Evolutionary conservation across 2,329 filamentous ascomycete species (phyloP).

Genomic region (Colletotrichum orbiculare): DNA sequence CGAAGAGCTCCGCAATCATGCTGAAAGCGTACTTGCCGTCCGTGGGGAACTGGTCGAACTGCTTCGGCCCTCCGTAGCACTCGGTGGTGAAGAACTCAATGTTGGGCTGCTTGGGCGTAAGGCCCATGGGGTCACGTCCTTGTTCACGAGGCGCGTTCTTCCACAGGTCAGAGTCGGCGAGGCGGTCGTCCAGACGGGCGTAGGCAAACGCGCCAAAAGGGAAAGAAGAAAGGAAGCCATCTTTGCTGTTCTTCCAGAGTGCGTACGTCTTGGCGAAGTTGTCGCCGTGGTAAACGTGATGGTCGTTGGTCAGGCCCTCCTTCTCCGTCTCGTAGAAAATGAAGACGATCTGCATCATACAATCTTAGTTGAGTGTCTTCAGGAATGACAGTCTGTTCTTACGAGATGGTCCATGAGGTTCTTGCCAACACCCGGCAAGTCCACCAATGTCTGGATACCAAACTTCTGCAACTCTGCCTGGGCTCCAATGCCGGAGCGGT

Average conservation of each 20-base stretch:
- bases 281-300: constrained; percentile 63
- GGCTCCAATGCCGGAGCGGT: constrained; percentile 63
- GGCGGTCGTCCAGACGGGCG: constrained; percentile 69
- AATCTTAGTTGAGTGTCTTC: neutral
- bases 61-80: constrained; percentile 69
- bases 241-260: constrained; percentile 68
- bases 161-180: constrained; percentile 67
- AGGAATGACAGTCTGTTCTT: constrained; percentile 14
- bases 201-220: constrained; percentile 73
- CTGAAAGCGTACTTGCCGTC: constrained; percentile 66
- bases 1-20: constrained; percentile 68
- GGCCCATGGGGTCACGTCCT: constrained; percentile 72
- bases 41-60: constrained; percentile 63
- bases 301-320: constrained; percentile 64
- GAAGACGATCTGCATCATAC: constrained; percentile 58
- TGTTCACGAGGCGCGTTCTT: constrained; percentile 56
- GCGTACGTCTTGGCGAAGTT: constrained; percentile 61
- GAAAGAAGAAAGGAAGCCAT: constrained; percentile 68
- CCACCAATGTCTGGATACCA: constrained; percentile 53
- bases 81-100: constrained; percentile 73
- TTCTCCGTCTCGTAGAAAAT: constrained; percentile 70
- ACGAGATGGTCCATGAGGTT: constrained; percentile 63
- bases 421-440: constrained; percentile 61
- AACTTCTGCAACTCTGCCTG: constrained; percentile 53
- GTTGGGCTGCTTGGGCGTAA: constrained; percentile 67